Evolutionary conservation across 495 filamentous ascomycete genomes (phyloP).

Genomic region (Melanomma pulvis-pyrius): DNA sequence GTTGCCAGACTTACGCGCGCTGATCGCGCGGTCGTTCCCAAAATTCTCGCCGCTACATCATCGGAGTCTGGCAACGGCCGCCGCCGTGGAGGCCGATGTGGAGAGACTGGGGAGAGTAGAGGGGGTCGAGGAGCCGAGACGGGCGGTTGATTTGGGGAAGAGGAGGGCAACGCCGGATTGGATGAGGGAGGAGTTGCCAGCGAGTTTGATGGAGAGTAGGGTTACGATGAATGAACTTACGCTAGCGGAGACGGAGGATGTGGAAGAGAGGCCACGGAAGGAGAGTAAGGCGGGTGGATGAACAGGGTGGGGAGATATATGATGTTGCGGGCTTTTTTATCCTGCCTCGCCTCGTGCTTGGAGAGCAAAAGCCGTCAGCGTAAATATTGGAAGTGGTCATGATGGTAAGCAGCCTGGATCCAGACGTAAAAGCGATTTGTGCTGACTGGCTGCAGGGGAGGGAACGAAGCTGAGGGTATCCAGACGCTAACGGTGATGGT

Average conservation of each 20-base stretch:
- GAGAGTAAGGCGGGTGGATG: no score
- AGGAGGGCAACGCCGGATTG: conserved; percentile 23
- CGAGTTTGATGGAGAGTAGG: conserved; percentile 2
- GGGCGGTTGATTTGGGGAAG: background rate
- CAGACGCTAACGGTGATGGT: no score
- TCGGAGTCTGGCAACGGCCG: conserved; percentile 6
- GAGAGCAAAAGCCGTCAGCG: no score
- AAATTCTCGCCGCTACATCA: conserved; percentile 28
- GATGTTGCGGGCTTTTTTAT: no score
- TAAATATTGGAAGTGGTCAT: no score
- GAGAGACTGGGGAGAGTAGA: background rate
- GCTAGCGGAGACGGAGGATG: background rate
- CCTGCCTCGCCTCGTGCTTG: no score
- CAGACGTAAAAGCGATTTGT: no score
- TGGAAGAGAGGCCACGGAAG: no score
- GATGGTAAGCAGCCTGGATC: no score
- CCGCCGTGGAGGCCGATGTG: background rate
- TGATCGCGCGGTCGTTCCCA: conserved; percentile 21
- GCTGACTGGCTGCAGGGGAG: no score
- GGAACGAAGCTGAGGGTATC: no score
- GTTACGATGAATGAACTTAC: conserved; percentile 1
- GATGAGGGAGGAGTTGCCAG: conserved; percentile 15
- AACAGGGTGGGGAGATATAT: no score
- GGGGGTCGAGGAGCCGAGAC: background rate
- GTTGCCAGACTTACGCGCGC: conserved; percentile 24